Percentiles rank a stretch among this genome's conserved stretches.
These are phyloP conservation scores for Podospora anserina DNA, from an alignment of 495 filamentous ascomycete genomes.

Conservation along the genomic window DNA sequence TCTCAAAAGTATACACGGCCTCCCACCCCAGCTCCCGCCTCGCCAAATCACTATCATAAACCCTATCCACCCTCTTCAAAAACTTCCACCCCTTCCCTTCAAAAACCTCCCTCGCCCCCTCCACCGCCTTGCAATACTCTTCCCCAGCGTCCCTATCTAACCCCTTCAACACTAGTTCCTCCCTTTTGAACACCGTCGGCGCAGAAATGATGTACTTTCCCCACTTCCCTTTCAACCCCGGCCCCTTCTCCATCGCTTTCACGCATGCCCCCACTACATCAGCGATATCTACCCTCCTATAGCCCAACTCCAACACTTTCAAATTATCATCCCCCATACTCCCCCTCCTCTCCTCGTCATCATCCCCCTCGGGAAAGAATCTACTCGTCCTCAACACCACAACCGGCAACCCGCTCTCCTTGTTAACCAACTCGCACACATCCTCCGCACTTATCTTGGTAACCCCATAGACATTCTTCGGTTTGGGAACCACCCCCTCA, in stretches of 20 bases:
- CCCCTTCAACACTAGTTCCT: slow-evolving; percentile 9
- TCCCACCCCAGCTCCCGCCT: slow-evolving; percentile 27
- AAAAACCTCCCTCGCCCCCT: slow-evolving; percentile 20
- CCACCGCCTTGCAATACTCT: slow-evolving; percentile 9
- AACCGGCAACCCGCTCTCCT: slow-evolving; percentile 14
- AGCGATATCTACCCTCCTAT: slow-evolving; percentile 28
- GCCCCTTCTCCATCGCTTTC: slow-evolving; percentile 20
- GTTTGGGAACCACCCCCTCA: slow-evolving; percentile 21
- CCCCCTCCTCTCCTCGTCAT: slow-evolving; percentile 24
- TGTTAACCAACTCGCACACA: slow-evolving; percentile 21
- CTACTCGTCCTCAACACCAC: slow-evolving; percentile 29
- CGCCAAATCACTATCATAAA: slow-evolving; percentile 31
- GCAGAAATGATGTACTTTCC: slow-evolving; percentile 29
- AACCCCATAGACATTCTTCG: slow-evolving; percentile 35
- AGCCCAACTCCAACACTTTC: slow-evolving; percentile 34
- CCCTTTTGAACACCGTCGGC: slow-evolving; percentile 22
- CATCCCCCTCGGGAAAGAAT: slow-evolving; percentile 36
- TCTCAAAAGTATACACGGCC: slow-evolving; percentile 30
- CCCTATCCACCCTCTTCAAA: slow-evolving; percentile 28
- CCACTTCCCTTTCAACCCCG: slow-evolving; percentile 5
- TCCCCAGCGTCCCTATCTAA: slow-evolving; percentile 17
- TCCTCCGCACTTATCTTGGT: slow-evolving; percentile 33
- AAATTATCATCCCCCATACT: slow-evolving; percentile 26
- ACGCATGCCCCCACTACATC: slow-evolving; percentile 30
- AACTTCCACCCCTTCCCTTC: slow-evolving; percentile 25